A percentile compares a stretch with the other conserved stretches of the same genome.
phyloP scores from a whole-genome alignment of 2,329 filamentous ascomycete species.

The Talaromyces pinophilus region DNA sequence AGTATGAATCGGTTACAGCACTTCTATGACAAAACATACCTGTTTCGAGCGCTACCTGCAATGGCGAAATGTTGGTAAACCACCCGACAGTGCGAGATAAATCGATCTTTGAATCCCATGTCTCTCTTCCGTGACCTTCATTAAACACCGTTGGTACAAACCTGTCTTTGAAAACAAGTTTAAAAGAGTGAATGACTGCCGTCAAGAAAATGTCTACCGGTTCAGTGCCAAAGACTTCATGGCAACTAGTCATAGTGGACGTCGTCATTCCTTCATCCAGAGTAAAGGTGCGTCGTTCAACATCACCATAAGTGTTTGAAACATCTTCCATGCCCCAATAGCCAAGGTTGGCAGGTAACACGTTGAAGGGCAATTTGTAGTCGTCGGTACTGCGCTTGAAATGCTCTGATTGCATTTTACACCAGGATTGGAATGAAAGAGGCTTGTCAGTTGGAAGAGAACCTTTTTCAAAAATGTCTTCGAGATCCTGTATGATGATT shows the following conservation, averaged over 20 bases:
- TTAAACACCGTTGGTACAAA: conserved; percentile 49
- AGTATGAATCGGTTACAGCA: not conserved
- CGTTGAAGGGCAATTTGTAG: conserved; percentile 31
- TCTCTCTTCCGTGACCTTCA: conserved; percentile 53
- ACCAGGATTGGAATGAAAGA: conserved; percentile 45
- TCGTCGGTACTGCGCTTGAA: conserved; percentile 27
- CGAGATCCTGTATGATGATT: conserved; percentile 39
- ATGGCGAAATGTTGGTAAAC: conserved; percentile 54
- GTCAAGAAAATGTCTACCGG: conserved; percentile 42
- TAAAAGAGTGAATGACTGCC: conserved; percentile 48
- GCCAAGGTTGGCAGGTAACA: conserved; percentile 34
- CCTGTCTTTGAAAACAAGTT: conserved; percentile 46
- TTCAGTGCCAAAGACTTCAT: conserved; percentile 39
- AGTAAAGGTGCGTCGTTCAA: conserved; percentile 38
- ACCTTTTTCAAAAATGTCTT: conserved; percentile 38
- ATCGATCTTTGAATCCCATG: conserved; percentile 49
- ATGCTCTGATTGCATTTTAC: conserved; percentile 35
- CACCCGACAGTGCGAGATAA: conserved; percentile 54
- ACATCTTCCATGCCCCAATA: conserved; percentile 42
- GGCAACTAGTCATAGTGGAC: conserved; percentile 36
- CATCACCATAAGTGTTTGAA: conserved; percentile 39
- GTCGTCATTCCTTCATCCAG: conserved; percentile 37
- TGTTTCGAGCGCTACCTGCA: conserved; percentile 37
- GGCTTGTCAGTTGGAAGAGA: conserved; percentile 37
- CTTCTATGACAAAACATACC: conserved; percentile 3